Base-by-base conservation (phyloP, 2,329 filamentous ascomycete species). In the Elsinoe australis region DNA sequence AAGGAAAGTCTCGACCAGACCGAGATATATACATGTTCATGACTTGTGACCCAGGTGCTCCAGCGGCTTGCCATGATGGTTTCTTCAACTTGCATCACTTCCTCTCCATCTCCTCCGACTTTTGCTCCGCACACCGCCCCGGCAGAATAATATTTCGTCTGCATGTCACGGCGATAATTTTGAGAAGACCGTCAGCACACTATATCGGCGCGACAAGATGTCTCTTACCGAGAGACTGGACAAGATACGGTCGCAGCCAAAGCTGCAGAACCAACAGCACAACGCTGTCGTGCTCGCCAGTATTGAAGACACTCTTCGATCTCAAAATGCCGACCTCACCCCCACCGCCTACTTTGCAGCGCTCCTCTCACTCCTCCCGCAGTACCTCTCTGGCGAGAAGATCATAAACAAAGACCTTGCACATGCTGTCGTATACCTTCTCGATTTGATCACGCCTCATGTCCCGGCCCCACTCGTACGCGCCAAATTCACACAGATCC, bases 341-440 rank as follows among this genome's bases (percentile, higher is more conserved):
- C 78, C 92, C 18, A 95, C 92, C 12, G 87, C 85, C 52, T 98
- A 96, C 69, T 95, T 96, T 63, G 89, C 89, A 12, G 89, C 92
- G n/a, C 79, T 98, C 4, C 76, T 98, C 36, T 87, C 89, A 29
- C 77, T 98, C 3, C 78, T 98, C 2, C 79, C 80, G 58, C 85
- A 94, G 67, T 83, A 87, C 21, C 76, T 85, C 47, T 79, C 75
- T 31, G 73, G 66, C 38, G 66, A 71, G 54, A 69, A 75, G 49
- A 79, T 80, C 48, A 72, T 85, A 49, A 90, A 90, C 63, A 85
- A 86, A 64, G 87, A 94, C 55, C 73, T 94, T 52, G 84, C 86
- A 24, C 81, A 85, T 17, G 86, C 90, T 2, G 84, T 94, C 55
- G 85, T 98, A 58, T 98, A 98, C 67, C 82, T 98, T 12, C 87